Conservation (phyloP, 345 rosid species). For the Hypericum androsaemum region DNA sequence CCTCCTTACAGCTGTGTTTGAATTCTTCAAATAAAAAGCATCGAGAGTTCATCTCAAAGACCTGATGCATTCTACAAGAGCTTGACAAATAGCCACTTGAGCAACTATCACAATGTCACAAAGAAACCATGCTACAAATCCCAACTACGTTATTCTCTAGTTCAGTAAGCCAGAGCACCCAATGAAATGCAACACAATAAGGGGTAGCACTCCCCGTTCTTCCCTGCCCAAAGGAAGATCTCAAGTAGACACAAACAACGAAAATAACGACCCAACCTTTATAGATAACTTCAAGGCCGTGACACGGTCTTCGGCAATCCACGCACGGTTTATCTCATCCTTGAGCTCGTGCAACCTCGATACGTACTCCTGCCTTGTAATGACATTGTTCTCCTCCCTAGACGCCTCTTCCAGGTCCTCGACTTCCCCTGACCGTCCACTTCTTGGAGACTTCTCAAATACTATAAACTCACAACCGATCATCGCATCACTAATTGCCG, state of each 20-base stretch:
- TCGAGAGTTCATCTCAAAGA: no score
- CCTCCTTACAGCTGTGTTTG: no score
- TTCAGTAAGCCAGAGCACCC: no score
- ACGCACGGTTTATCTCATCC: conserved; percentile 63
- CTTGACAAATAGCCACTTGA: no score
- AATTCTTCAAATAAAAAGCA: no score
- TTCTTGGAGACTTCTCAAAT: conserved; percentile 35
- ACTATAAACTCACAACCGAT: conserved; percentile 23
- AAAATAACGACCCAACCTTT: conserved; percentile 35
- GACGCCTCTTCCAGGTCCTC: conserved; percentile 43
- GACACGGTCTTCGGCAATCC: conserved; percentile 75
- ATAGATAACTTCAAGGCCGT: conserved; percentile 67
- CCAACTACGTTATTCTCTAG: no score
- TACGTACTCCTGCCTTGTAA: conserved; percentile 64
- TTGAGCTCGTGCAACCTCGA: conserved; percentile 59
- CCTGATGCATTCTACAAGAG: no score
- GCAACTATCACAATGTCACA: no score
- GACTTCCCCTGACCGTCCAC: conserved; percentile 37
- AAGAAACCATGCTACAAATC: no score
- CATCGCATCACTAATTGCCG: conserved; percentile 10
- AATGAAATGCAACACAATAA: no score
- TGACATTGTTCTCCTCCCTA: conserved; percentile 40
- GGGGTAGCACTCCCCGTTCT: no score
- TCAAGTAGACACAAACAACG: background rate
- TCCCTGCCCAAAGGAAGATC: background rate